Evolutionary conservation across 2,329 filamentous ascomycete species (phyloP), one percentile per base, ranked within the genome.

Genomic region (Scortechinia acanthostroma): DNA sequence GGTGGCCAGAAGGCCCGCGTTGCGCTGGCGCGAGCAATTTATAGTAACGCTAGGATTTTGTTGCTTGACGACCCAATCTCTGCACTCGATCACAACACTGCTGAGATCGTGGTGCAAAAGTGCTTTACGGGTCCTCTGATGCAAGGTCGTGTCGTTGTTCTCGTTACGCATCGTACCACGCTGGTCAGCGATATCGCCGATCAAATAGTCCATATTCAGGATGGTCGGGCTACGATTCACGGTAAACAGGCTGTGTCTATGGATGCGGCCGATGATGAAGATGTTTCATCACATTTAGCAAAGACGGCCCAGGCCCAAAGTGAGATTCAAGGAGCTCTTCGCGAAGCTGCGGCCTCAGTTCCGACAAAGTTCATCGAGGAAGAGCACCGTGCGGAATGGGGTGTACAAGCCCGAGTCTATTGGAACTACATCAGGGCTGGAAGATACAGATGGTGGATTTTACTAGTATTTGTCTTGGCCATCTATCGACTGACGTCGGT

Each of bases 371-470:
- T 91, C 55, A 82, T 90, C 42, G 83, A 90, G 55, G 86, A 91
- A 22, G 87, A 93, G 58, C 70, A 82, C 51, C 75, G 87, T 43
- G 83, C 77, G 1, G 76, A 87, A 48, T 89, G 90, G 16, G 81
- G 86, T 1, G 86, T 95, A 1, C 78, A 90, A 53, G 66, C 79
- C 10, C 73, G 73, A 4, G 83, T 95, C 0, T 95, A 95, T 57
- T 89, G 86, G 80, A 80, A 82, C 50, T 95, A 95, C 52, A 81
- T 95, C 64, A 86, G 81, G 60, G 88, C 89, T 3, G 90, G 90
- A 2, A 84, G 80, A 13, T 69, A 91, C 40, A 70, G 70, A 46
- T 88, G 83, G 70, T 95, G 90, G 90, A 59, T 65, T 2, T 54
- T 79, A 1, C 70, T 91, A 2, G 67, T 91, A 2, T 23, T 77